Conservation (phyloP, 805 yeast genomes). For the Yarrowia yakushimensis region DNA sequence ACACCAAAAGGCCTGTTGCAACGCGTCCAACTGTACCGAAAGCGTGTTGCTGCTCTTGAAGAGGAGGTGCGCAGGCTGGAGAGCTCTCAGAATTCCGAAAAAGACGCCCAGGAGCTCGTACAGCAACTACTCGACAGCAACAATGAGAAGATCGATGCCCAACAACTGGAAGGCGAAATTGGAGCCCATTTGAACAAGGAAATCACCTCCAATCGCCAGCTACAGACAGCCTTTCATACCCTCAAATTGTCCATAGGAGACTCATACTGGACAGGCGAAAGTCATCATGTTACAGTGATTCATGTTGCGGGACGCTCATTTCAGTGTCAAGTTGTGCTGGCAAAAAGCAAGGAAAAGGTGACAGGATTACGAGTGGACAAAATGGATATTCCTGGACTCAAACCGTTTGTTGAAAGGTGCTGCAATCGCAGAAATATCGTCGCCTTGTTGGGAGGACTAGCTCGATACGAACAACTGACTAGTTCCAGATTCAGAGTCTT, state of each 20-base stretch:
- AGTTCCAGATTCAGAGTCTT: not conserved
- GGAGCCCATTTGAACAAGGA: not conserved
- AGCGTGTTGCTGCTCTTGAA: slow-evolving; percentile 4
- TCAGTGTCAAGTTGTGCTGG: not conserved
- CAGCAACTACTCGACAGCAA: not conserved
- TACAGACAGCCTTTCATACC: not conserved
- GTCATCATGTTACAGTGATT: not conserved
- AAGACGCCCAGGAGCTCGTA: not conserved
- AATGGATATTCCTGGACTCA: not conserved
- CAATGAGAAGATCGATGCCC: not conserved
- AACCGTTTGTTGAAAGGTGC: not conserved
- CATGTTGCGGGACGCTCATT: not conserved
- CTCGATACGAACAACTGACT: not conserved
- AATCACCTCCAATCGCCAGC: not conserved
- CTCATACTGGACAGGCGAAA: not conserved
- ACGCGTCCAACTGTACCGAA: slow-evolving; percentile 2
- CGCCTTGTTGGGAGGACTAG: not conserved
- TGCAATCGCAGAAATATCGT: not conserved
- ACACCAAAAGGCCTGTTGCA: slow-evolving; percentile 6
- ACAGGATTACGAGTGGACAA: not conserved
- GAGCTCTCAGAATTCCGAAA: not conserved
- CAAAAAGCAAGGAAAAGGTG: not conserved
- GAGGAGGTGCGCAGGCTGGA: not conserved
- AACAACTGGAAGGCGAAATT: not conserved
- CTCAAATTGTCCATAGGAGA: not conserved